These are phyloP conservation scores for Colletotrichum viniferum DNA, from an alignment of 2,329 filamentous ascomycete species.

Conservation along the genomic window DNA sequence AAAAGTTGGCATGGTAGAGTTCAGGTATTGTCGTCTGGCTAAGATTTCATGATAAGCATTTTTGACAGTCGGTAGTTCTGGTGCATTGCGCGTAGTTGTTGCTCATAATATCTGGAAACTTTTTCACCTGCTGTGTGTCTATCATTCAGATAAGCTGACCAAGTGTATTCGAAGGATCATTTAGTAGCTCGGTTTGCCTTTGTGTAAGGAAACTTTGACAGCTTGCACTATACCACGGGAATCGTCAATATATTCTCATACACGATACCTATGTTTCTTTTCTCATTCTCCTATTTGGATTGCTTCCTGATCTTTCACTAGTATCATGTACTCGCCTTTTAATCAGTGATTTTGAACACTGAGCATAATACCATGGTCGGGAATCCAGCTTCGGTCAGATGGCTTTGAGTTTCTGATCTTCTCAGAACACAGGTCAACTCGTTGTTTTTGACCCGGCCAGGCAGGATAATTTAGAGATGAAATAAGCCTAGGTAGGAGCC, in stretches of 20 bases:
- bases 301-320: neutral
- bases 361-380: fast-evolving
- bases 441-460: too few relatives aligned
- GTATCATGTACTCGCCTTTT: fast-evolving
- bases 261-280: fast-evolving
- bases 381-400: neutral
- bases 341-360: neutral
- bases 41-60: neutral
- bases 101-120: neutral
- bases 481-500: neutral
- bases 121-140: neutral
- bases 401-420: neutral
- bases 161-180: neutral
- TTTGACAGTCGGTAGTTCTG: fast-evolving
- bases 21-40: neutral
- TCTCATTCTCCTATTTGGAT: fast-evolving
- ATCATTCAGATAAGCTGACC: neutral
- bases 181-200: neutral
- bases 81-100: neutral
- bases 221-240: neutral
- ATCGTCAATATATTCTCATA: fast-evolving
- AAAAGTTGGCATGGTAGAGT: neutral
- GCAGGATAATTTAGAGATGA: neutral
- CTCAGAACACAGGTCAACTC: neutral
- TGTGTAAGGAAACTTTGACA: neutral